These are phyloP conservation scores for Stephanodiscus minutulus DNA, from an alignment of 108 stramenopile genomes.

Conservation along the genomic window DNA sequence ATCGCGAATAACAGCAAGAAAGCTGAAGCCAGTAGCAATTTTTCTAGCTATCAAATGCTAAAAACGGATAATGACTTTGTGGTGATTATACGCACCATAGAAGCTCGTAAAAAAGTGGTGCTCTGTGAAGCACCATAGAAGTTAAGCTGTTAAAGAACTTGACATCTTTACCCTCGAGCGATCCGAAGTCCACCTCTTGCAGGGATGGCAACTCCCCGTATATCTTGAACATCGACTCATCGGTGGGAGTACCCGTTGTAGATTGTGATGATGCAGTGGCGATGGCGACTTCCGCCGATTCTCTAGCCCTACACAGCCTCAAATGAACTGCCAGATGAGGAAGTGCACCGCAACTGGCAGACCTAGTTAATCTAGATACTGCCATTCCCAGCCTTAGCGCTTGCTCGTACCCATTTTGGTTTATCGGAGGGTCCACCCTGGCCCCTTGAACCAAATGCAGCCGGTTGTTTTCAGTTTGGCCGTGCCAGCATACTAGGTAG, in stretches of 20 bases:
- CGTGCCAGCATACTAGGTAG: conserved; percentile 85
- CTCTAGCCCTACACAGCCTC: conserved; percentile 54
- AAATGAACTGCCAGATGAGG: conserved; percentile 57
- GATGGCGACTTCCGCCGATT: conserved; percentile 61
- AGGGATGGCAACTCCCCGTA: conserved; percentile 43
- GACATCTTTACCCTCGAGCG: conserved; percentile 63
- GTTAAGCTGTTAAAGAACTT: too few species aligned
- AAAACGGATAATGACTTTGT: too few species aligned
- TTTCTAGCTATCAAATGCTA: too few species aligned
- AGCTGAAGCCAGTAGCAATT: too few species aligned
- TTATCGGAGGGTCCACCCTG: conserved; percentile 68
- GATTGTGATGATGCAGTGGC: conserved; percentile 11
- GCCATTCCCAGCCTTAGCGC: conserved; percentile 58
- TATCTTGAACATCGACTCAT: conserved; percentile 12
- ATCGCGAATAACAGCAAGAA: too few species aligned
- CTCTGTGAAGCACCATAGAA: too few species aligned
- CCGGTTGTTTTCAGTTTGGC: conserved; percentile 84
- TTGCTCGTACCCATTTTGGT: conserved; percentile 57
- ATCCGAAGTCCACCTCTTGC: conserved; percentile 80
- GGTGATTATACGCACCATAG: too few species aligned
- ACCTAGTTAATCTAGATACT: conserved; percentile 37
- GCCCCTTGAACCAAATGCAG: conserved; percentile 74
- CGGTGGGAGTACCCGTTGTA: not conserved
- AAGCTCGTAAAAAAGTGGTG: too few species aligned
- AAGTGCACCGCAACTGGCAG: not conserved